Base-by-base conservation (phyloP, 2,329 filamentous ascomycete species). In the Penicillium sp. region DNA sequence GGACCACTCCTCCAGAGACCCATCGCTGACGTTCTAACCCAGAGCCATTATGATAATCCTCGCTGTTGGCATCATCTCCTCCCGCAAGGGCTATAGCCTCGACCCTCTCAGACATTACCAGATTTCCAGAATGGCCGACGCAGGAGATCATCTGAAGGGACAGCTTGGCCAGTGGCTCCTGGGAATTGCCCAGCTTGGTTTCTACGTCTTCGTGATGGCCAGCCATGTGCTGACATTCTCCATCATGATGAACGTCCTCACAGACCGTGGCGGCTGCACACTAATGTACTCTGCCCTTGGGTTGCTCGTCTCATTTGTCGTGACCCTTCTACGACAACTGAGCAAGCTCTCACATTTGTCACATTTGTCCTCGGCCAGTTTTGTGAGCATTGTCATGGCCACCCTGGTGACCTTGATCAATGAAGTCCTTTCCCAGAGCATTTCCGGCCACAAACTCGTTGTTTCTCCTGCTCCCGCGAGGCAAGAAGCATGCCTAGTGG, bases 161-260 rank as follows among this genome's bases (percentile, higher is more conserved):
- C 76, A 74, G 9, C 73, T 83, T 27, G 86, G 85, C 2, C 82
- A 85, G 61, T 83, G 86, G 68, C 61, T 89, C 31, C 77, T 88
- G 33, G 86, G 85, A 27, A 73, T 78, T 58, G 85, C 83, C 62
- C 87, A 88, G 64, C 73, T 82, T 5, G 71, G 89, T 14, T 84
- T 89, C 70, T 77, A 90, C 47, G 74, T 87, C 58, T 88, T 90
- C 75, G 82, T 88, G 60, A 85, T 88, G 71, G 87, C 82, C 35
- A 88, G 86, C 16, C 89, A 91, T 73, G 79, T 88, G 57, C 75
- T 90, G 58, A 88, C 86, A 0, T 89, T 88, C 61, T 82, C 82
- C 24, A 87, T 89, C 66, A 87, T 87, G 69, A 83, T 89, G 72
- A 85, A 85, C 62, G 84, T 81, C 59, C 76, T 90, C 47, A 85